These are phyloP conservation scores for Leptographium flavum DNA, from an alignment of 2,329 filamentous ascomycete genomes.

Conservation along the genomic window DNA sequence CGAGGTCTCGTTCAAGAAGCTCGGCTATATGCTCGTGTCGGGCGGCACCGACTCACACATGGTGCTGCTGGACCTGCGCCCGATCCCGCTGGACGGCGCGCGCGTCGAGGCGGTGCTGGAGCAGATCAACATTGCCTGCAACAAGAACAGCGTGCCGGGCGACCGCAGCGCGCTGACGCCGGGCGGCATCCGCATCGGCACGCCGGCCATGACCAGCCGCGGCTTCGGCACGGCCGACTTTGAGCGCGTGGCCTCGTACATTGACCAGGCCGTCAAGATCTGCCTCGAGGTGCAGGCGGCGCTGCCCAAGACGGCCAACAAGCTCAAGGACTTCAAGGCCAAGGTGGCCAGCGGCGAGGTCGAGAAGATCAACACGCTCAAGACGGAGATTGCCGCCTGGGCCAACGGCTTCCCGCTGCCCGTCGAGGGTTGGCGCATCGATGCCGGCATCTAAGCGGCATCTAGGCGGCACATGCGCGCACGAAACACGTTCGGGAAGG, in stretches of 20 bases:
- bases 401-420: conserved; percentile 85
- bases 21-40: conserved; percentile 88
- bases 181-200: conserved; percentile 88
- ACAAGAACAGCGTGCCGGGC: conserved; percentile 97
- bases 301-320: conserved; percentile 94
- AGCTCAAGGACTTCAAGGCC: conserved; percentile 98
- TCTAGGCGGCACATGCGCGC: neutral
- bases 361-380: conserved; percentile 67
- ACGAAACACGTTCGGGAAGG: neutral
- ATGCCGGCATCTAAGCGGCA: conserved; percentile 39
- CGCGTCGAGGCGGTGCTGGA: conserved; percentile 93
- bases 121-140: conserved; percentile 97
- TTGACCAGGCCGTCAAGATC: conserved; percentile 77
- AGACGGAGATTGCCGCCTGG: conserved; percentile 83
- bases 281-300: conserved; percentile 73
- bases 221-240: conserved; percentile 91
- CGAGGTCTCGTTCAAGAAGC: conserved; percentile 67
- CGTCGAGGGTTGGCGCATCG: conserved; percentile 55
- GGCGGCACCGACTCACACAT: conserved; percentile 97
- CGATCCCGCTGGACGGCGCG: conserved; percentile 76
- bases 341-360: conserved; percentile 71
- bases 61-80: conserved; percentile 86
- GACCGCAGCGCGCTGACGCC: conserved; percentile 96
- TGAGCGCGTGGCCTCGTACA: conserved; percentile 76
- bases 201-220: conserved; percentile 92